Conservation (phyloP, 768 basidiomycete species). For the Galerina sulciceps region DNA sequence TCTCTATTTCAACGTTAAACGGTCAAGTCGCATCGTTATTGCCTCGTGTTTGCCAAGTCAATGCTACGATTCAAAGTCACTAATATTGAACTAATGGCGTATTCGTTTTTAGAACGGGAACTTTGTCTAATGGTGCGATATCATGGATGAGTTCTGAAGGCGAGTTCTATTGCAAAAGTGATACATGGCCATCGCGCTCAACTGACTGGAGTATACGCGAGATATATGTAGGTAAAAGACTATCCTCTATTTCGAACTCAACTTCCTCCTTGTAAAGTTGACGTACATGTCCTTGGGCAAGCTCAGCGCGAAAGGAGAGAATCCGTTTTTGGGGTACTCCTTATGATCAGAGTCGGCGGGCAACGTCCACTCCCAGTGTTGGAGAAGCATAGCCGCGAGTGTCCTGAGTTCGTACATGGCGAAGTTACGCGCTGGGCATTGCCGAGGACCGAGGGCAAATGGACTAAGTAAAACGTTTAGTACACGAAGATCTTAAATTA, state of each 20-base stretch:
- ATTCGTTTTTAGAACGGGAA: too few species aligned
- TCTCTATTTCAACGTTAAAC: too few species aligned
- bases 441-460: background rate
- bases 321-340: background rate
- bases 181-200: too few species aligned
- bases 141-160: too few species aligned
- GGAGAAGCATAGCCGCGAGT: background rate
- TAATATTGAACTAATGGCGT: too few species aligned
- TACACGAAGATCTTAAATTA: background rate
- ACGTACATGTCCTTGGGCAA: background rate
- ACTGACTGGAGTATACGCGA: too few species aligned
- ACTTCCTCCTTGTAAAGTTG: background rate
- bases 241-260: background rate
- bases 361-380: background rate
- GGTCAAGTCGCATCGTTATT: too few species aligned
- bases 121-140: too few species aligned
- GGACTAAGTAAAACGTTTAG: background rate
- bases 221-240: too few species aligned
- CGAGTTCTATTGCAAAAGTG: too few species aligned
- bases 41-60: too few species aligned
- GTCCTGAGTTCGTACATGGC: constrained; percentile 1
- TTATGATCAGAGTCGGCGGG: background rate
- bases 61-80: too few species aligned
- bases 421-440: background rate
- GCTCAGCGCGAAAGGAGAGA: background rate